These are phyloP conservation scores for Acanthamoeba culbertsoni DNA, from an alignment of 208 protist genomes.

Conservation along the genomic window DNA sequence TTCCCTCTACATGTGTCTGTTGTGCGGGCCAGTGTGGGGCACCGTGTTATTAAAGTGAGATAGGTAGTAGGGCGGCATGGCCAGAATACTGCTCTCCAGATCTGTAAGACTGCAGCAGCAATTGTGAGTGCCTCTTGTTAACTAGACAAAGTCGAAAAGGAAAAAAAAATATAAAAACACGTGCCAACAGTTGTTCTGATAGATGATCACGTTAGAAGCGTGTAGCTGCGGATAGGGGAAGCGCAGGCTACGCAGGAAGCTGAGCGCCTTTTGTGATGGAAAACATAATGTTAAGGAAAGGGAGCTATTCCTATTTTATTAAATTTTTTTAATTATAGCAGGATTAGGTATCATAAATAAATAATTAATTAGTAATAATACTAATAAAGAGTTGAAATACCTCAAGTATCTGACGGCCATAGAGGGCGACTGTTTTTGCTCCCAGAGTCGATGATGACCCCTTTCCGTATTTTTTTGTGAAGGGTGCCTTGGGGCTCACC, in stretches of 20 bases:
- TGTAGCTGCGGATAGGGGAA: slow-evolving; percentile 37
- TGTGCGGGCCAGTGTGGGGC: neutral
- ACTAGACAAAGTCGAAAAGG: neutral
- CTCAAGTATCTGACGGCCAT: slow-evolving; percentile 33
- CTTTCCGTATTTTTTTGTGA: neutral
- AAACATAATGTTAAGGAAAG: neutral
- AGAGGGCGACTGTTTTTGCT: neutral
- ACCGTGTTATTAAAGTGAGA: neutral
- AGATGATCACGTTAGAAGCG: neutral
- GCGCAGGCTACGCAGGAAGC: neutral
- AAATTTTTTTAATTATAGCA: no score
- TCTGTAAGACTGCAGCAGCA: neutral
- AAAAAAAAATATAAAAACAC: neutral
- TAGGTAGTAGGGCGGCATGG: neutral
- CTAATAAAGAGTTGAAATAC: neutral
- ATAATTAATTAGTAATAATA: no score
- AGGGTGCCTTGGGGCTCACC: neutral
- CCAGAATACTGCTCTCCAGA: neutral
- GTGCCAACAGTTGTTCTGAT: slow-evolving; percentile 29
- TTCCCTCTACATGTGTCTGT: neutral
- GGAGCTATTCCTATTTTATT: no score
- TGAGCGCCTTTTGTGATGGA: neutral
- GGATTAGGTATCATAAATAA: no score
- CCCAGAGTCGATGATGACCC: neutral
- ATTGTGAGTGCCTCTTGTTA: no score